Evolutionary conservation across 1,139 yeast genomes (phyloP).

Genomic region (Saccharomycopsis phalli): DNA sequence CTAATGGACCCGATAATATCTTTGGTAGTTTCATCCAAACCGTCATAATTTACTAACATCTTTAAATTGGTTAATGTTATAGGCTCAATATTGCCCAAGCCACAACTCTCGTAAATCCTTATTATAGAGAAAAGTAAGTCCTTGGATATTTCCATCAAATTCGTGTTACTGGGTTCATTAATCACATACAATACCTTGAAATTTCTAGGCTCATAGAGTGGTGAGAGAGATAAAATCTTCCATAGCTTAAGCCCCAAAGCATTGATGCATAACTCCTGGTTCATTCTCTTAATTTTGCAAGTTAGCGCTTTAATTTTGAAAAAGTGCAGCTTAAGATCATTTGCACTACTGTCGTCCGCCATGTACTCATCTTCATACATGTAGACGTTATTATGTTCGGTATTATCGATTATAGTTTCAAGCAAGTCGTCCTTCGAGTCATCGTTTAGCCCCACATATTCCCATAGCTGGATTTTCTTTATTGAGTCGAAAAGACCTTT

Average conservation of each 20-base stretch:
- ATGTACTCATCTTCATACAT: slow-evolving; percentile 14
- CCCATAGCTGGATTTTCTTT: slow-evolving; percentile 10
- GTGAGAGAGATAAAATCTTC: slow-evolving; percentile 49
- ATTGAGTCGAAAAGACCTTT: slow-evolving; percentile 8
- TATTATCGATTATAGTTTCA: slow-evolving; percentile 7
- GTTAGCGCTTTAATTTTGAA: slow-evolving; percentile 29
- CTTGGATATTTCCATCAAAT: slow-evolving; percentile 26
- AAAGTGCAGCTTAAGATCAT: slow-evolving; percentile 20
- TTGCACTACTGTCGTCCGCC: background rate
- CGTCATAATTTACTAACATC: too few relatives aligned
- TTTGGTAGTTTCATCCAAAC: slow-evolving; percentile 1
- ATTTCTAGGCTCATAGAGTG: slow-evolving; percentile 40
- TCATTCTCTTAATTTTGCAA: slow-evolving; percentile 27
- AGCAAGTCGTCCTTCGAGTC: slow-evolving; percentile 17
- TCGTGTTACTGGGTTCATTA: slow-evolving; percentile 21
- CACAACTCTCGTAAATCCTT: slow-evolving; percentile 39
- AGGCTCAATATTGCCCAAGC: slow-evolving; percentile 34
- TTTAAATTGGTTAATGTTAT: slow-evolving; percentile 1
- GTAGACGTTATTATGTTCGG: slow-evolving; percentile 9
- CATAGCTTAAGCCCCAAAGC: slow-evolving; percentile 38
- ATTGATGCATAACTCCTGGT: slow-evolving; percentile 28
- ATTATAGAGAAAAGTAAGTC: slow-evolving; percentile 34
- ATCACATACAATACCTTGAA: slow-evolving; percentile 40
- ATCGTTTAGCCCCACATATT: slow-evolving; percentile 20
- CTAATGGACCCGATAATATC: slow-evolving; percentile 1